Base-by-base conservation (phyloP, 441 rosid species). In the Populus tomentosa region DNA sequence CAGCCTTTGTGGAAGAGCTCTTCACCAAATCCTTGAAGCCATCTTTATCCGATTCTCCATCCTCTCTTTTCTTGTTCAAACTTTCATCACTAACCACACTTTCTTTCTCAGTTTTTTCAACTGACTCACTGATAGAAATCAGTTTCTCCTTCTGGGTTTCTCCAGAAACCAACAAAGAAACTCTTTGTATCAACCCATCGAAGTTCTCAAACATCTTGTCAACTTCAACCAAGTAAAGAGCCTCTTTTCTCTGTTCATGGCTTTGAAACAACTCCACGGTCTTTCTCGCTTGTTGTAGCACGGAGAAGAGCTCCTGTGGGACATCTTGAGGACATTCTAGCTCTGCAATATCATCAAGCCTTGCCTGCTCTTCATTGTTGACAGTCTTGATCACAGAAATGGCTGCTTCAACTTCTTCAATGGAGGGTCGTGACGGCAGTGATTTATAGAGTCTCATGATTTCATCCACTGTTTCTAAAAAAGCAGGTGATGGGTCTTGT, bases 381-480 rank as follows among this genome's bases (percentile, higher is more conserved):
- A 78, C 86, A 16, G 89, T 78, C 75, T 74, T 67, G 72, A 91
- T 74, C 24, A 88, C 88, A 59, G 90, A 80, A 72, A 71, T 66
- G 35, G 93, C 93, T n/a, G 93, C 95, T 80, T 85, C 90, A 7
- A 89, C 86, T 61, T 89, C 90, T 76, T 82, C 93, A 59, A 89
- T 75, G 75, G 90, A 72, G 61, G 93, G 92, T 73, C 93, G 79
- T 3, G 87, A 79, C 1, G 95, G 93, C 20, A 91, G 86, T 79
- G 90, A 89, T 77, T 84, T 84, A 84, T 83, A 86, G 61, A 89
- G 83, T 32, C 80, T 78, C 84, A 73, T 87, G 83, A 89, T 89
- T 78, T 91, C 93, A 36, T 77, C 85, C 10, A 89, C 82, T 20
- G 90, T 77, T 42, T 83, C 87, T n/a, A 73, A 40, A 18, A 88